Percentiles rank a stretch among this genome's conserved stretches.
These are phyloP conservation scores for Vitis riparia DNA, from an alignment of 164 flowering plant genomes.

Conservation along the genomic window DNA sequence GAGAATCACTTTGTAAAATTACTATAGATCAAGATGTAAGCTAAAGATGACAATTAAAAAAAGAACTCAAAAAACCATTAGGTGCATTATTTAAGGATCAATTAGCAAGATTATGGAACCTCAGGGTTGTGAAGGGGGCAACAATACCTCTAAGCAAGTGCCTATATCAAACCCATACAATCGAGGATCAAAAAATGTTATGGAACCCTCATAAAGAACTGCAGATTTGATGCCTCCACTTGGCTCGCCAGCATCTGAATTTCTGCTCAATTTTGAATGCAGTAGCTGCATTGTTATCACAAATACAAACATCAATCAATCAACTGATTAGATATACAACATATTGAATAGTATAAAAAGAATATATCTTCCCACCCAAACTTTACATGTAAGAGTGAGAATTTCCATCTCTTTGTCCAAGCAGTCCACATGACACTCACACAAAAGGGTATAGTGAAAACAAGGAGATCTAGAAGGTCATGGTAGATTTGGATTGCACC, in stretches of 20 bases:
- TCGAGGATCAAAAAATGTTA: slow-evolving; percentile 69
- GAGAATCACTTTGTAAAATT: no score
- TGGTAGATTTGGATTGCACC: no score
- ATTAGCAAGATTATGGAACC: background rate
- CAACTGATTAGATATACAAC: background rate
- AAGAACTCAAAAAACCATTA: no score
- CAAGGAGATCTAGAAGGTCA: no score
- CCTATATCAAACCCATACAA: slow-evolving; percentile 81
- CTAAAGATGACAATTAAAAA: no score
- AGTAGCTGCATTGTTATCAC: slow-evolving; percentile 54
- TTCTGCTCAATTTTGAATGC: slow-evolving; percentile 60
- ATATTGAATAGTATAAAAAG: background rate
- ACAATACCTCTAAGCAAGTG: slow-evolving; percentile 88
- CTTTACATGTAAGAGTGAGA: background rate
- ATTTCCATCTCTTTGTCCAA: no score
- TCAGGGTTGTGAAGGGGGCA: background rate
- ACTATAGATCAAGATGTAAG: no score
- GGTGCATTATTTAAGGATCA: background rate
- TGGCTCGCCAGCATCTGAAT: slow-evolving; percentile 24
- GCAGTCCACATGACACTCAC: no score
- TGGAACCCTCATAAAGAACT: slow-evolving; percentile 77
- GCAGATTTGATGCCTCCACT: slow-evolving; percentile 46
- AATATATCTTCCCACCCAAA: background rate
- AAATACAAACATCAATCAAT: slow-evolving; percentile 1
- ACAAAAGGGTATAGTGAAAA: no score